Evolutionary conservation across 148 eudicot genomes (phyloP).

Genomic region (Spergularia bocconei): DNA sequence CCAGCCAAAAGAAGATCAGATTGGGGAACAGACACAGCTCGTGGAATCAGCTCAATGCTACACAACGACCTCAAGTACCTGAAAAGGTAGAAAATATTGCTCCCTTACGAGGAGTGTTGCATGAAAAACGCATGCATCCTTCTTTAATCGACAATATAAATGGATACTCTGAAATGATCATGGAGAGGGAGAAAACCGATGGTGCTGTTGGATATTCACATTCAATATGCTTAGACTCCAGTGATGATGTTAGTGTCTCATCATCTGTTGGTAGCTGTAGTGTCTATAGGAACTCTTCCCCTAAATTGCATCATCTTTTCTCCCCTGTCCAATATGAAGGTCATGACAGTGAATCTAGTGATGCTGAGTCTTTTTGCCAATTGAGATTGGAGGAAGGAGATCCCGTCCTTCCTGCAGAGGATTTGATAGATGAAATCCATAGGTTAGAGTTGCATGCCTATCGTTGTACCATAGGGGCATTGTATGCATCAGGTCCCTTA

Average conservation of each 20-base stretch:
- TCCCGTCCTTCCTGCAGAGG: conserved; percentile 33
- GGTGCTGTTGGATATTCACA: conserved; percentile 42
- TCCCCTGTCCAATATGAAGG: conserved; percentile 35
- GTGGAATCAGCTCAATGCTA: conserved; percentile 24
- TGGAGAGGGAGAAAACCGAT: conserved; percentile 42
- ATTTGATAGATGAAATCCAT: conserved; percentile 54
- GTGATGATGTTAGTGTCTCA: conserved; percentile 43
- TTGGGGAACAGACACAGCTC: conserved; percentile 31
- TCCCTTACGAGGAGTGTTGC: conserved; percentile 36
- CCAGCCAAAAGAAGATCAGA: conserved; percentile 38
- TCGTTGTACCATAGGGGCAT: conserved; percentile 69
- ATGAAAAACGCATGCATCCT: conserved; percentile 36
- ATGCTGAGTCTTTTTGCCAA: conserved; percentile 64
- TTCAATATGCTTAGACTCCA: conserved; percentile 35
- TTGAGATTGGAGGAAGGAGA: conserved; percentile 42
- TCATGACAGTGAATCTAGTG: conserved; percentile 51
- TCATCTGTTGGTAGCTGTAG: conserved; percentile 86
- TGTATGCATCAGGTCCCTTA: conserved; percentile 81
- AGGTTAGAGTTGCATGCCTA: conserved; percentile 87
- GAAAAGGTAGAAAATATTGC: conserved; percentile 60
- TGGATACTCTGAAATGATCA: conserved; percentile 35
- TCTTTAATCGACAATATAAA: conserved; percentile 31
- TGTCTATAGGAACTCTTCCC: conserved; percentile 32
- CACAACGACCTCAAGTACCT: conserved; percentile 38
- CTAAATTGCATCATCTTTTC: conserved; percentile 29